Conservation (phyloP, 257 asterid genomes). For the Penstemon eatonii region DNA sequence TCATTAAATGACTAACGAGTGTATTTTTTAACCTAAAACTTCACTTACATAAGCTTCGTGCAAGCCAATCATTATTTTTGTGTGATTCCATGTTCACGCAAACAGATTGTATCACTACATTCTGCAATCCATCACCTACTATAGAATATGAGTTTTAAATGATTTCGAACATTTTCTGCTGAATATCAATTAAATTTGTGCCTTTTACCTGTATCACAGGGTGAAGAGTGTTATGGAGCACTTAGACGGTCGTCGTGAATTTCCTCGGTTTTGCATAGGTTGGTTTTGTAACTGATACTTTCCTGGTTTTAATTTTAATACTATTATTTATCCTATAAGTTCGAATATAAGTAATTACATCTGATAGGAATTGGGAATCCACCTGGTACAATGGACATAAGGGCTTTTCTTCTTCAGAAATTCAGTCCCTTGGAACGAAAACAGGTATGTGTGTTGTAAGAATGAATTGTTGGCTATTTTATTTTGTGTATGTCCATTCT, state of each 20-base stretch:
- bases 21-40: background rate
- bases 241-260: constrained; percentile 80
- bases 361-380: constrained; percentile 81
- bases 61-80: background rate
- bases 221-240: constrained; percentile 90
- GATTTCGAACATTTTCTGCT: constrained; percentile 18
- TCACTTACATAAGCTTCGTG: background rate
- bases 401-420: constrained; percentile 91
- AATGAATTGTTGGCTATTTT: background rate
- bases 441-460: constrained; percentile 49
- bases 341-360: constrained; percentile 7
- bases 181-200: constrained; percentile 6
- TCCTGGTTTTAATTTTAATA: constrained; percentile 10
- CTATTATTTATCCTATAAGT: constrained; percentile 6
- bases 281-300: constrained; percentile 19
- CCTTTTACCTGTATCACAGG: constrained; percentile 39
- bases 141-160: background rate
- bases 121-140: constrained; percentile 2
- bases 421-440: constrained; percentile 69
- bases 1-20: background rate
- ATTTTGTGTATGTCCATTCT: constrained; percentile 3
- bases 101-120: constrained; percentile 1
- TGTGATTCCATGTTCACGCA: background rate
- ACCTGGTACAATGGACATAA: constrained; percentile 95
- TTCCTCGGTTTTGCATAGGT: constrained; percentile 96